Evolutionary conservation across 495 filamentous ascomycete species (phyloP), one percentile per base, ranked within the genome.

Genomic region (Friedmanniomyces simplex): DNA sequence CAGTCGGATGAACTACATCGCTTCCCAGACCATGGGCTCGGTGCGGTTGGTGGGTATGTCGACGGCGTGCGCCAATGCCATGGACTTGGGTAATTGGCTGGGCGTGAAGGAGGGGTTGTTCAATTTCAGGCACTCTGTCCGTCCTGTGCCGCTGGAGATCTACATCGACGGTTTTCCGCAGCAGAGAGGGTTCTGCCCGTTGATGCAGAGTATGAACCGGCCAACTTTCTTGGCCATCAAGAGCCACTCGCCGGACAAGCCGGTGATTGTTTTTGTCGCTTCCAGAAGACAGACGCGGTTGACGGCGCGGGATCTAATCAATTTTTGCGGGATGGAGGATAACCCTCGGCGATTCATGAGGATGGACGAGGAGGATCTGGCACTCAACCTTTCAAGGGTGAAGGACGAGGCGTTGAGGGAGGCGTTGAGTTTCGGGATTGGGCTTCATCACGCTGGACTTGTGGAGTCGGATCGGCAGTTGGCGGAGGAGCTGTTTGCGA

Each of bases 201-300:
- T 99, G 54, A 99, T 99, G 93, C 91, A 96, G 70, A 91, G 87
- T 0, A 99, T 99, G 93, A 99, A 99, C 61, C 81, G 94, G 8
- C 93, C 93, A 13, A 96, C 93, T 0, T 99, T 97, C 73, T 76
- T 96, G 12, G 94, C 91, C 0, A 94, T 99, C 72, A 91, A 97
- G 68, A 86, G 82, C 12, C 94, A 99, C 69, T 95, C 89, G 11
- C 93, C 93, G 0, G 85, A 89, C 26, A 97, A 97, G 67, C 93
- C 93, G 0, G 93, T 96, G 5, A 99, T 99, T 69, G 93, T 97
- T 2, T 99, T 99, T 65, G 93, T 99, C 30, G 89, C 93, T 22
- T 97, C 93, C 26, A 87, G 93, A 60, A 77, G 93, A 64, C 93
- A 99, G 71, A 99, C 93, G 1, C 83, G 93, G 32, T 73, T 99